A percentile compares a stretch with the other conserved stretches of the same genome.
Evolutionary conservation across 2,329 filamentous ascomycete species (phyloP).

Genomic region (Penicillium sp.): DNA sequence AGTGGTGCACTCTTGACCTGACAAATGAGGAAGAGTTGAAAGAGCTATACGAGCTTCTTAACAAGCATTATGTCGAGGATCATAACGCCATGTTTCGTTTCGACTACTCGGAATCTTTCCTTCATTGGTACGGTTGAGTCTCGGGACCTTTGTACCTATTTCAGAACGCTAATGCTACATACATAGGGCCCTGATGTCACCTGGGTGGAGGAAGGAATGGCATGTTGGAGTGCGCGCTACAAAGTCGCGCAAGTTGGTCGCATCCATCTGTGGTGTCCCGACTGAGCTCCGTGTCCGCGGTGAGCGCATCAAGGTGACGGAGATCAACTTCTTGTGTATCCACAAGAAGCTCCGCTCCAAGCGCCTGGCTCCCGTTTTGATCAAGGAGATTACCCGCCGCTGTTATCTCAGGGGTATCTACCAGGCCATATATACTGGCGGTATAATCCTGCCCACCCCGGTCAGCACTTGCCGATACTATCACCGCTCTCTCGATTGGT

Average conservation of each 20-base stretch:
- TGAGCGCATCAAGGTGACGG: conserved; percentile 72
- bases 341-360: conserved; percentile 97
- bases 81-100: conserved; percentile 97
- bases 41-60: conserved; percentile 88
- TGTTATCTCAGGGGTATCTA: conserved; percentile 84
- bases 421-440: conserved; percentile 95
- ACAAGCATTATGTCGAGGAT: conserved; percentile 95
- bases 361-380: conserved; percentile 86
- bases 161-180: background rate
- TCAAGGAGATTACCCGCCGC: conserved; percentile 93
- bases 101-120: conserved; percentile 84
- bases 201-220: conserved; percentile 91
- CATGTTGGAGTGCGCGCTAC: conserved; percentile 88
- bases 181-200: conserved; percentile 82
- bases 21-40: conserved; percentile 72
- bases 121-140: conserved; percentile 67
- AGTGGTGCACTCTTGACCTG: conserved; percentile 91
- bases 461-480: conserved; percentile 94
- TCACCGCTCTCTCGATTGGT: conserved; percentile 90
- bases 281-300: conserved; percentile 76
- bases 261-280: conserved; percentile 93
- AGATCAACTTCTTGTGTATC: conserved; percentile 97
- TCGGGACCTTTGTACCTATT: background rate
- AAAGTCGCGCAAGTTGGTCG: conserved; percentile 81
- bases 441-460: conserved; percentile 84